Evolutionary conservation across 768 basidiomycete species (phyloP), one percentile per base, ranked within the genome.

Genomic region (Russula ochroleuca): DNA sequence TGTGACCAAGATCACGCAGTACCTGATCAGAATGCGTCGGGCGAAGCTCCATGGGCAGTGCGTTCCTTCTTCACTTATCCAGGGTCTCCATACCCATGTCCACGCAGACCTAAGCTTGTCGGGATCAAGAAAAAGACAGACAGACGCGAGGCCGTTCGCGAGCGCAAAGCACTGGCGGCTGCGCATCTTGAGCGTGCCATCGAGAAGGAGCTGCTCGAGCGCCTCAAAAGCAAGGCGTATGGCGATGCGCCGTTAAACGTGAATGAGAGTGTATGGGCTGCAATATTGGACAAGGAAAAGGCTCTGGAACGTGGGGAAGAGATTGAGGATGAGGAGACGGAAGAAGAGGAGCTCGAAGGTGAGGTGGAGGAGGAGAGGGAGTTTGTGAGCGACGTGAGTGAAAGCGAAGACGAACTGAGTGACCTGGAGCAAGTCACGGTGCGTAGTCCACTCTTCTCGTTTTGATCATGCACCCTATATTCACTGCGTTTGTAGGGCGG

Each of bases 91-190:
- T 21, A 6, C 48, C 17, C 37, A 50, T 57, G 25, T 25, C 40
- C 6, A 17, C 53, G 54, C 70, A 98, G 95, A 74, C 92, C 94
- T 3, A 96, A 92, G 77, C 83, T 97, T 31, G 81, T 98, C 15
- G 94, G 94, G 13, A 86, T 98, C 61, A 98, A 98, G 81, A 98
- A 98, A 78, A 99, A 98, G 75, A 83, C 93, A 9, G 97, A 98
- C 66, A 83, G 94, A 23, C 85, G 97, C 41, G 97, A 98, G 75
- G 84, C 90, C 6, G 87, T 86, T 2, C 86, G 95, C 61, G 97
- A 99, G 77, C 87, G 91, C 61, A 99, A 99, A 75, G 97, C 97
- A 2, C 85, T 99, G 14, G 88, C 92, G 1, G 97, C 96, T 2
- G 97, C 97, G 0, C 94, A 91, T 66, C 84, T 99, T 43, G 97